phyloP scores from a whole-genome alignment of 371 early-diverging fungal species.

The Lichtheimia corymbifera region DNA sequence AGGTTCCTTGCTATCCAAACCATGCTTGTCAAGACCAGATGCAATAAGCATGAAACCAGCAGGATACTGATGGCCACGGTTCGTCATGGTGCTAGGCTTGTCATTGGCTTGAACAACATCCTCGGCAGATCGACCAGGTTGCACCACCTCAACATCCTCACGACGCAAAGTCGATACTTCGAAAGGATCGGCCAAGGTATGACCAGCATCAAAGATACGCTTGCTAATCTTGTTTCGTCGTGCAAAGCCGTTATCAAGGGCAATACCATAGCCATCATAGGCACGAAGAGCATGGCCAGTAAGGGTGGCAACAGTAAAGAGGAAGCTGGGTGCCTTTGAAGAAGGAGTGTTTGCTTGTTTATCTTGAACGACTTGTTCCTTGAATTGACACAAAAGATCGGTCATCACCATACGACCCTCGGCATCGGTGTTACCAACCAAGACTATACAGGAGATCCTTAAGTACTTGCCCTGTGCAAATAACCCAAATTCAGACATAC shows the following conservation, averaged over 20 bases:
- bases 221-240: slow-evolving; percentile 60
- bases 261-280: slow-evolving; percentile 76
- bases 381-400: slow-evolving; percentile 78
- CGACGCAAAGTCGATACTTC: slow-evolving; percentile 83
- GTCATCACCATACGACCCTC: slow-evolving; percentile 93
- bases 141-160: slow-evolving; percentile 74
- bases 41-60: slow-evolving; percentile 85
- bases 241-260: slow-evolving; percentile 84
- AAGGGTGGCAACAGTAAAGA: slow-evolving; percentile 87
- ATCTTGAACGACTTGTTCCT: slow-evolving; percentile 68
- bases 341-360: slow-evolving; percentile 40
- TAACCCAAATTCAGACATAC: slow-evolving; percentile 18
- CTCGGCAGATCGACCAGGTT: slow-evolving; percentile 68
- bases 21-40: slow-evolving; percentile 75
- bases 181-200: slow-evolving; percentile 78
- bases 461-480: neutral
- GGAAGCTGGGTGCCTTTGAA: slow-evolving; percentile 49
- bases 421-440: slow-evolving; percentile 88
- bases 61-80: slow-evolving; percentile 88
- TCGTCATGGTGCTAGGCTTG: slow-evolving; percentile 69
- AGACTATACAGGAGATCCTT: slow-evolving; percentile 37
- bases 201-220: slow-evolving; percentile 71
- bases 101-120: slow-evolving; percentile 84
- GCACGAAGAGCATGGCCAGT: slow-evolving; percentile 87
- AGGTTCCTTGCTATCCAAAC: slow-evolving; percentile 62